phyloP scores from a whole-genome alignment of 2,329 filamentous ascomycete species.

The Aspergillus sp. region DNA sequence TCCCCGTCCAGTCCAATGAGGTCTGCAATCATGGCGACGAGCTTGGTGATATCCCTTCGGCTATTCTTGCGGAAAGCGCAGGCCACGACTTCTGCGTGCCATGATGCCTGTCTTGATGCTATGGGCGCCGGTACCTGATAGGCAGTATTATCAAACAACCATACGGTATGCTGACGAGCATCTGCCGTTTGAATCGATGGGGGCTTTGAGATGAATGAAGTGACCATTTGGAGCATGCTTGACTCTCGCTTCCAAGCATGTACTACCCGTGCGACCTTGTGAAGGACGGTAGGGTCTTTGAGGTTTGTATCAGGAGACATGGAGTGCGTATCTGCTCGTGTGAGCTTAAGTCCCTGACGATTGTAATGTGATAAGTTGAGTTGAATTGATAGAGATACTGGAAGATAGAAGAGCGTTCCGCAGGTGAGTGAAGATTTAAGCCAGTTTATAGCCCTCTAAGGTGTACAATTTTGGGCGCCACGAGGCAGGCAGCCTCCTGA shows the following conservation, averaged over 20 bases:
- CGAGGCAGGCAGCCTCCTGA: slow-evolving; percentile 16
- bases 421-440: background rate
- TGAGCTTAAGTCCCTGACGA: background rate
- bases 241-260: slow-evolving; percentile 21
- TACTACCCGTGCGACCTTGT: slow-evolving; percentile 11
- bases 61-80: slow-evolving; percentile 77
- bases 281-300: slow-evolving; percentile 13
- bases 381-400: background rate
- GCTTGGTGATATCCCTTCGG: slow-evolving; percentile 65
- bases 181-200: slow-evolving; percentile 59
- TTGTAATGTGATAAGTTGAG: background rate
- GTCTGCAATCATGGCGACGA: slow-evolving; percentile 70
- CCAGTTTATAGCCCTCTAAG: background rate
- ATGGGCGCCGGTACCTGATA: slow-evolving; percentile 55
- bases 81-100: slow-evolving; percentile 81
- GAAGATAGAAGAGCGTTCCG: background rate
- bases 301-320: slow-evolving; percentile 12
- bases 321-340: background rate
- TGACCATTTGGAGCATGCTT: slow-evolving; percentile 26
- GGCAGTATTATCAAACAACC: slow-evolving; percentile 89
- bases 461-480: background rate
- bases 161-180: slow-evolving; percentile 70
- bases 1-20: slow-evolving; percentile 67
- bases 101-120: slow-evolving; percentile 48
- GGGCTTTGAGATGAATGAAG: slow-evolving; percentile 48